A percentile compares a stretch with the other conserved stretches of the same genome.
phyloP scores from a whole-genome alignment of 2,329 filamentous ascomycete species.

The Fusarium verrucosum region DNA sequence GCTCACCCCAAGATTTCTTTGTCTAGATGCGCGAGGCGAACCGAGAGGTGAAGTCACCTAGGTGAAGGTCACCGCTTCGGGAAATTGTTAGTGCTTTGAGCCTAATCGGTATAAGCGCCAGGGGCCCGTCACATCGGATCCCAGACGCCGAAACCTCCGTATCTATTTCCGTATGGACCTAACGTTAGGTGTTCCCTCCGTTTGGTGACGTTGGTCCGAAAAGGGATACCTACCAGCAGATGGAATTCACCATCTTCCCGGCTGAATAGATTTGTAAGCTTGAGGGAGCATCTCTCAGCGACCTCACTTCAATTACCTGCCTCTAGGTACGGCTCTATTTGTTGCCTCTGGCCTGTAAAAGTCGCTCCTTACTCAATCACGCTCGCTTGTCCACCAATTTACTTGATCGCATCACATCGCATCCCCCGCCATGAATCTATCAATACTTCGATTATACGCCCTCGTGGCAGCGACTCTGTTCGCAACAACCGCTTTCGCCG shows the following conservation, averaged over 20 bases:
- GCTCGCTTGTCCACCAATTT: constrained; percentile 19
- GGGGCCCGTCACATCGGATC: constrained; percentile 28
- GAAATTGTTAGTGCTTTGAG: constrained; percentile 36
- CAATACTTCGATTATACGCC: constrained; percentile 56
- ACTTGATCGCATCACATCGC: constrained; percentile 1
- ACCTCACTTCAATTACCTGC: constrained; percentile 22
- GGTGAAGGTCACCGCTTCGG: constrained; percentile 12
- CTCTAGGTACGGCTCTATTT: constrained; percentile 12
- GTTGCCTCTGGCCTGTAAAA: constrained; percentile 21
- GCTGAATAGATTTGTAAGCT: constrained; percentile 41
- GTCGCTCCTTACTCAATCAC: constrained; percentile 9
- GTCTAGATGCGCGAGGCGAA: not conserved
- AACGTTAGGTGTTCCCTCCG: constrained; percentile 29
- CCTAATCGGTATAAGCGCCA: constrained; percentile 38
- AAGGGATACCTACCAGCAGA: constrained; percentile 22
- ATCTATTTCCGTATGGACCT: too few species aligned
- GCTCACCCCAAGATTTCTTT: constrained; percentile 7
- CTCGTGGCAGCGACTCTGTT: constrained; percentile 60
- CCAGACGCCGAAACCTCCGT: constrained; percentile 36
- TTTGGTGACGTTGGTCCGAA: constrained; percentile 35
- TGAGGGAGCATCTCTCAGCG: constrained; percentile 27
- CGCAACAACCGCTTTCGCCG: constrained; percentile 61
- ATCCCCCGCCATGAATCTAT: constrained; percentile 59
- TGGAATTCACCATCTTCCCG: constrained; percentile 30
- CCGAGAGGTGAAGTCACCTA: not conserved